Evolutionary conservation across 1,284 basidiomycete species (phyloP).

Genomic region (Trichosporon inkin): DNA sequence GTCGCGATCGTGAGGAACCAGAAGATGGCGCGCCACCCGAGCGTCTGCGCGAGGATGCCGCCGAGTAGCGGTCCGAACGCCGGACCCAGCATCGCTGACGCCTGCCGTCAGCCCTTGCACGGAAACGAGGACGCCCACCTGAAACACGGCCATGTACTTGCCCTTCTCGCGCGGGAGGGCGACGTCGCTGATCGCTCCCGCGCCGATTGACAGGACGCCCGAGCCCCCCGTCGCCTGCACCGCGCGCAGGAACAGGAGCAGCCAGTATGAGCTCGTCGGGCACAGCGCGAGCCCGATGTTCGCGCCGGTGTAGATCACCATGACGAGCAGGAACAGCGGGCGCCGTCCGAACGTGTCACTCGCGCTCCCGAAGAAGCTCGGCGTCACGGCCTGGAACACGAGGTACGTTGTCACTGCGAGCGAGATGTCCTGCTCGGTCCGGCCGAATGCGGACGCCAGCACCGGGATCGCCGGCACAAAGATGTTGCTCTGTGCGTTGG

Average conservation of each 20-base stretch:
- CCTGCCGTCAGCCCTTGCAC: neutral
- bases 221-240: constrained; percentile 47
- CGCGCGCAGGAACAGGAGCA: constrained; percentile 43
- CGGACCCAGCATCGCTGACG: constrained; percentile 10
- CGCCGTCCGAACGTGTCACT: constrained; percentile 40
- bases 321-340: constrained; percentile 44
- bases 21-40: constrained; percentile 33
- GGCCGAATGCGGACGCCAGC: constrained; percentile 35
- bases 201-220: constrained; percentile 46
- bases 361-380: constrained; percentile 44
- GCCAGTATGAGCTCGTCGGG: constrained; percentile 43
- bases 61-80: constrained; percentile 33
- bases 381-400: constrained; percentile 48
- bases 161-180: constrained; percentile 48
- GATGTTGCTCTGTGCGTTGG: constrained; percentile 18
- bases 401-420: constrained; percentile 49
- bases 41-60: constrained; percentile 27
- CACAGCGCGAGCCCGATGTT: constrained; percentile 46
- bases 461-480: constrained; percentile 30
- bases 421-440: constrained; percentile 38
- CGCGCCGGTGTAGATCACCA: constrained; percentile 45
- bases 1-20: constrained; percentile 34
- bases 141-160: constrained; percentile 42
- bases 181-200: constrained; percentile 45
- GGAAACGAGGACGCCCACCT: constrained; percentile 7